phyloP scores from a whole-genome alignment of 805 yeast species.

The Schizosaccharomyces japonicus region DNA sequence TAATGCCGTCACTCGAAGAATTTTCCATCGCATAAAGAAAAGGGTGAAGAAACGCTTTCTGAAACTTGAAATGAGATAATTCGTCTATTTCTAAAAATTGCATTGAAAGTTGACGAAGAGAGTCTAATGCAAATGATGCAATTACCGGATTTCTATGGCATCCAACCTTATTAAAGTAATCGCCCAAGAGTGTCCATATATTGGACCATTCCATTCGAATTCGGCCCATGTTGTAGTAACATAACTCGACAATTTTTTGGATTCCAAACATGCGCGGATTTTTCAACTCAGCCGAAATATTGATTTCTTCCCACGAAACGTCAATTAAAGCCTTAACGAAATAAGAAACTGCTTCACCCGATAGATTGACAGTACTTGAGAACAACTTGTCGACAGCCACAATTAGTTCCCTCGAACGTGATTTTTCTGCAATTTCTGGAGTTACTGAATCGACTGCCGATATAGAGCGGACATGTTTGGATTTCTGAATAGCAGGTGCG shows the following conservation, averaged over 20 bases:
- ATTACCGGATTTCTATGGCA: conserved; percentile 57
- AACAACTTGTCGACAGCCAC: conserved; percentile 58
- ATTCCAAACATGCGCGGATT: conserved; percentile 80
- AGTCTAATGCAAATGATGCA: conserved; percentile 73
- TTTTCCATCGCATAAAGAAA: conserved; percentile 56
- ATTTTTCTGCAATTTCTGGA: background rate
- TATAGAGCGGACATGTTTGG: background rate
- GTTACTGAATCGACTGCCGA: background rate
- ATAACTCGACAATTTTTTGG: conserved; percentile 89
- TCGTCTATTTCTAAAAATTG: conserved; percentile 86
- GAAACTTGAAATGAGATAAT: conserved; percentile 84
- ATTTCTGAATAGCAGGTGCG: background rate
- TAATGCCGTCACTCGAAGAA: conserved; percentile 44
- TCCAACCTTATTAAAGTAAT: conserved; percentile 47
- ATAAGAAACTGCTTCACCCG: conserved; percentile 63
- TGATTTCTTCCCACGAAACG: conserved; percentile 76
- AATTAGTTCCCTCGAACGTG: background rate
- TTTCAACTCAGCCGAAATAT: conserved; percentile 54
- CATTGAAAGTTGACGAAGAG: conserved; percentile 75
- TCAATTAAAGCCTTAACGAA: conserved; percentile 71
- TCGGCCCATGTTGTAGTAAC: conserved; percentile 92
- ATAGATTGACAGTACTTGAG: conserved; percentile 51
- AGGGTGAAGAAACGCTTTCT: conserved; percentile 77
- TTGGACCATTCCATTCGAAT: conserved; percentile 92
- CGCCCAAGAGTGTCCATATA: conserved; percentile 83